Evolutionary conservation across 1,284 basidiomycete species (phyloP).

Genomic region (Vanrija sp.): DNA sequence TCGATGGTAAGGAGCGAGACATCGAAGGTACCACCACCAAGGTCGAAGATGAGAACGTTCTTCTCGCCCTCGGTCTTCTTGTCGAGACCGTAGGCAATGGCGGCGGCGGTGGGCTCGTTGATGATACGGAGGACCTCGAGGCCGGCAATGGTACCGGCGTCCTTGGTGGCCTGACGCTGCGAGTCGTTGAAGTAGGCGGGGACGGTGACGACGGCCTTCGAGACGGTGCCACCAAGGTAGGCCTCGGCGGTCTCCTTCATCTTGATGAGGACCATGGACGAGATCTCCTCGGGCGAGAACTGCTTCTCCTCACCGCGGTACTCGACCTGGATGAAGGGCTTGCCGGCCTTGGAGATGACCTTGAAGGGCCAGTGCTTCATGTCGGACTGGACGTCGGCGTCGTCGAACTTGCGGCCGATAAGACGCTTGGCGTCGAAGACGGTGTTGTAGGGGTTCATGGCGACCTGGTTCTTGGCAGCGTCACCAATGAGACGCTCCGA

Average conservation of each 20-base stretch:
- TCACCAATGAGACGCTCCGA: conserved; percentile 98
- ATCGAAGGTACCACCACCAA: conserved; percentile 85
- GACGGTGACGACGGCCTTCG: conserved; percentile 66
- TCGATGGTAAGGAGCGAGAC: conserved; percentile 62
- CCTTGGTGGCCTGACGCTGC: conserved; percentile 63
- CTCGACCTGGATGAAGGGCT: conserved; percentile 58
- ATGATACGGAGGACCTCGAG: conserved; percentile 66
- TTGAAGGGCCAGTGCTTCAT: conserved; percentile 69
- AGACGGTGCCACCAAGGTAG: conserved; percentile 61
- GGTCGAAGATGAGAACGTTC: conserved; percentile 99
- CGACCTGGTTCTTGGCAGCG: conserved; percentile 90
- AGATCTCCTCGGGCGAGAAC: conserved; percentile 70
- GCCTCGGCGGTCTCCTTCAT: conserved; percentile 84
- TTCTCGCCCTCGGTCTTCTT: conserved; percentile 83
- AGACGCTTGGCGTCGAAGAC: conserved; percentile 97
- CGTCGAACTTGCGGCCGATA: conserved; percentile 90
- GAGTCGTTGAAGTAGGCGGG: conserved; percentile 69
- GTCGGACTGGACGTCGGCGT: conserved; percentile 61
- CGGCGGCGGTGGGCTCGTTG: conserved; percentile 59
- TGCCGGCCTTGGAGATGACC: conserved; percentile 59
- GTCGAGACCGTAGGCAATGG: conserved; percentile 59
- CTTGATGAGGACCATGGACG: conserved; percentile 96
- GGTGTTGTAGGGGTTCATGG: conserved; percentile 94
- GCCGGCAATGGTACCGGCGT: conserved; percentile 61
- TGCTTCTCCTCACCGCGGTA: conserved; percentile 60